A percentile compares a stretch with the other conserved stretches of the same genome.
Evolutionary conservation across 2,329 filamentous ascomycete genomes (phyloP).

Genomic region (Scytalidium sp.): DNA sequence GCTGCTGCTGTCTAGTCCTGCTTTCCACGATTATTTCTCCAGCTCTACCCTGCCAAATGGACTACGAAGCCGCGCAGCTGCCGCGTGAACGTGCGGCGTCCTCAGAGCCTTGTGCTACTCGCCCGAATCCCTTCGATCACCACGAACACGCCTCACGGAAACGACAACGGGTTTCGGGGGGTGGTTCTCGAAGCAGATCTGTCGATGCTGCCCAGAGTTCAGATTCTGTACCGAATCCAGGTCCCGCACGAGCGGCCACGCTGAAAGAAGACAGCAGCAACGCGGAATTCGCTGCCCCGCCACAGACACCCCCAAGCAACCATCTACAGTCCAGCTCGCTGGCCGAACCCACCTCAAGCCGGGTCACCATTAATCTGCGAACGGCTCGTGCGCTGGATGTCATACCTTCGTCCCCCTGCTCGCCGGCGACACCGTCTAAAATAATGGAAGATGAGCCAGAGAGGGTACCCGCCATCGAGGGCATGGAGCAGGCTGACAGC

Average conservation of each 20-base stretch:
- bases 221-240: conserved; percentile 14
- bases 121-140: conserved; percentile 64
- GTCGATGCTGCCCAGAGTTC: conserved; percentile 33
- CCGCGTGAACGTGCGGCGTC: conserved; percentile 57
- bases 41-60: conserved; percentile 35
- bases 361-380: conserved; percentile 60
- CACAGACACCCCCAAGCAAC: conserved; percentile 24
- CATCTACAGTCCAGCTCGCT: conserved; percentile 29
- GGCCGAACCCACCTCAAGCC: conserved; percentile 48
- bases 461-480: conserved; percentile 17
- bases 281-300: conserved; percentile 23
- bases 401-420: conserved; percentile 41
- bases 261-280: conserved; percentile 8
- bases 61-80: conserved; percentile 27
- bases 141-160: conserved; percentile 46
- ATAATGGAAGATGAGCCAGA: conserved; percentile 18
- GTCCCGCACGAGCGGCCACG: conserved; percentile 5
- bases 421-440: conserved; percentile 33
- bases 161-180: conserved; percentile 57
- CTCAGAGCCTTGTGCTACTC: conserved; percentile 60
- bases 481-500: conserved; percentile 24
- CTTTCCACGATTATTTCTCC: conserved; percentile 45
- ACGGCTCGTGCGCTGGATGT: conserved; percentile 38
- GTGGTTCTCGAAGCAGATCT: conserved; percentile 52
- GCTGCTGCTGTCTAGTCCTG: conserved; percentile 11